phyloP scores from a whole-genome alignment of 257 asterid genomes.

The Cinchona pubescens region DNA sequence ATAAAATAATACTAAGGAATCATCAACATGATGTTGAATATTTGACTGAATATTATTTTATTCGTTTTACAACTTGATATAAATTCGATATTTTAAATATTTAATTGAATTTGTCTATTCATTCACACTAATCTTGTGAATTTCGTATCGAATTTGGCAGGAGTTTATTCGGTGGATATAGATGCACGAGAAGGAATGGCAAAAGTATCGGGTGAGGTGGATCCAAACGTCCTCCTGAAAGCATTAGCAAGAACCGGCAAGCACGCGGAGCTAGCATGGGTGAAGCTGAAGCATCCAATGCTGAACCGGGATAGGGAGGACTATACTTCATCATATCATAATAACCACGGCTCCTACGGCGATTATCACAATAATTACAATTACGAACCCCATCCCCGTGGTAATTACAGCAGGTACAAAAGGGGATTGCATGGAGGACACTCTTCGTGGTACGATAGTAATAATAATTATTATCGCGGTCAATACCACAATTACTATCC shows the following conservation, averaged over 20 bases:
- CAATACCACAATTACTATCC: background rate
- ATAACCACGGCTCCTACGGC: background rate
- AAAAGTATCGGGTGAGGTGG: slow-evolving; percentile 13
- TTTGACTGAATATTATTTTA: too few relatives aligned
- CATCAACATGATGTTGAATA: too few relatives aligned
- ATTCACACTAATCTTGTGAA: too few relatives aligned
- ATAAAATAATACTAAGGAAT: too few relatives aligned
- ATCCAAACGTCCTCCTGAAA: slow-evolving; percentile 14
- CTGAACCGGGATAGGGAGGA: background rate
- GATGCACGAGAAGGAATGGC: slow-evolving; percentile 11
- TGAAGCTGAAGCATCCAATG: background rate
- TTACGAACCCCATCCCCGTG: background rate
- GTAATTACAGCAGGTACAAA: background rate
- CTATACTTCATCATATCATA: background rate
- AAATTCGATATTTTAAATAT: too few relatives aligned
- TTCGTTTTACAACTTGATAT: too few relatives aligned
- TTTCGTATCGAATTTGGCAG: too few relatives aligned
- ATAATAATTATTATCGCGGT: background rate
- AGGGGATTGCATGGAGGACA: background rate
- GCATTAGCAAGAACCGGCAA: slow-evolving; percentile 1
- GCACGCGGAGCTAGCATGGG: slow-evolving; percentile 15
- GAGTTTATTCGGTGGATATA: slow-evolving; percentile 19
- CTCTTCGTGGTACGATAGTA: background rate
- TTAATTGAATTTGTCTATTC: too few relatives aligned
- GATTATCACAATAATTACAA: background rate